Base-by-base conservation (phyloP, 768 basidiomycete genomes). In the Kondoa malvinella region DNA sequence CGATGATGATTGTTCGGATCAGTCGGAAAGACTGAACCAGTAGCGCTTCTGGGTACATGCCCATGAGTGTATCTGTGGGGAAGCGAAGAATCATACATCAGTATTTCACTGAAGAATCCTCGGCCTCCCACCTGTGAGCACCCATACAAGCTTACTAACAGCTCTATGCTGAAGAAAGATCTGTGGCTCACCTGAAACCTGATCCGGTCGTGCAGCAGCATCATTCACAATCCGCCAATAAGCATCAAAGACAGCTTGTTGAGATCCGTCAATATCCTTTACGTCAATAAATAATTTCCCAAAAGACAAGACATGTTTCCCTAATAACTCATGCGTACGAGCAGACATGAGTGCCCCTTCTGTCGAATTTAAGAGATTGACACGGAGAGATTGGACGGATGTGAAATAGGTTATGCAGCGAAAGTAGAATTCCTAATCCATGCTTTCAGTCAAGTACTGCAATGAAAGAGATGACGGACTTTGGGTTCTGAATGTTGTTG, bases 401-500 rank as follows among this genome's bases (percentile, higher is more conserved):
- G 21, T 25, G 58, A 31, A 59, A 59, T 59, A 59, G 27, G 58
- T 25, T 4, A 59, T 59, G 12, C 8, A 59, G 25, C 30, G 58
- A 25, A 59, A 31, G 58, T 25, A 25, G 58, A 59, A 31, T 4
- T 59, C 25, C 58, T 59, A 25, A 25, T 25, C 27, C 14, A 8
- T 25, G 30, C 27, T 25, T 8, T 31, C 30, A 31, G 58, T 29
- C 58, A 29, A 25, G 58, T 4, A 25, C 12, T 4, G 12, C 30
- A 59, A 29, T 29, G 58, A 50, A 21, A 21, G 21, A 50, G 27
- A 4, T 25, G 15, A 26, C 27, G 14, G 4, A 60, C 58, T 31
- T 60, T 60, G 25, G 40, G 30, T 56, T 3, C 2, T 62, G 34
- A 59, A 2, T 63, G 21, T 77, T 80, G 66, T 73, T 84, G 86